Base-by-base conservation (phyloP, 2,329 filamentous ascomycete genomes). In the Ilyonectria destructans region DNA sequence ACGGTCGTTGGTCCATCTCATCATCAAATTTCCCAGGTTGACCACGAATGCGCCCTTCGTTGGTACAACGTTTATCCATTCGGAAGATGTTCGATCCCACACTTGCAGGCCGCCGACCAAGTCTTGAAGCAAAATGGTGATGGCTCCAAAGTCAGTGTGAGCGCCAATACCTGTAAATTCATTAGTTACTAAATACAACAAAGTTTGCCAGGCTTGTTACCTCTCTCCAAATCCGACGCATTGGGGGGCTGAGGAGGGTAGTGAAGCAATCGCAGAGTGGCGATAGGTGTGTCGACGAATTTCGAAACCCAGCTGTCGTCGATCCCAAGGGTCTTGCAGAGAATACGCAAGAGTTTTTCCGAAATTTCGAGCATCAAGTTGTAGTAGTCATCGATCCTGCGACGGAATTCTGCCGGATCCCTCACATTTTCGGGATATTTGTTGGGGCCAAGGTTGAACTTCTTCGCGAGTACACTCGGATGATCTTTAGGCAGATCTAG, bases 21-120 rank as follows among this genome's bases (percentile, higher is more conserved):
- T 79, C 68, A 88, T 77, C 71, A 87, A 80, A 66, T 88, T 85
- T 17, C 85, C 86, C 10, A 87, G 73, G 67, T 88, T 88, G 65
- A 88, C 84, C 0, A 88, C 86, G 43, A 84, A 84, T 1, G 85
- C 85, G 21, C 81, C 84, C 51, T 79, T 71, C 1, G 81, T 80
- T 0, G 85, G 85, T 10, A 80, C 75, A 1, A 86, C 84, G 43
- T 66, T 29, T 8, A 45, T 66, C 63, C 63, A 66, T 4, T 8
- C 15, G 9, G 63, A 66, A 23, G 10, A 37, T 15, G 35, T 19
- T 6, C 68, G 68, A 43, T 69, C 65, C 68, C 68, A 69, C 6
- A 69, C 68, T 46, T 69, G 65, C 12, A 69, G 49, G 1, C 68
- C 68, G 3, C 65, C 68, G 8, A 69, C 61, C 52, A 64, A 46